Conservation (phyloP, 78 protist genomes). For the Acrasis kona region DNA sequence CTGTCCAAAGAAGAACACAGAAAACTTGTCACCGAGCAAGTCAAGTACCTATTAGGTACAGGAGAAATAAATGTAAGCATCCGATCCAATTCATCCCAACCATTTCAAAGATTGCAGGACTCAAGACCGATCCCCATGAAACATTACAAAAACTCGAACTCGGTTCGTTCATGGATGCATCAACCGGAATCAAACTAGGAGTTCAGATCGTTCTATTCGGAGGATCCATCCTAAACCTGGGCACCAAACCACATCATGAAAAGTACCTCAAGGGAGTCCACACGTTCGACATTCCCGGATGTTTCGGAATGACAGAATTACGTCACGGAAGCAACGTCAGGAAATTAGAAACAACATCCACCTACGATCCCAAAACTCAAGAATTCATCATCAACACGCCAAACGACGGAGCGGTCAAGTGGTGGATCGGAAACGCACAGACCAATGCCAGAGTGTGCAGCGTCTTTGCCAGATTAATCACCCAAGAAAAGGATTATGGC, state of each 20-base stretch:
- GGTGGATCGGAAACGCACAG: constrained; percentile 53
- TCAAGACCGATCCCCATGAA: no score
- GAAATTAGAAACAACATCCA: constrained; percentile 26
- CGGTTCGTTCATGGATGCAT: neutral
- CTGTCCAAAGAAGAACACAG: no score
- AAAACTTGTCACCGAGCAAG: no score
- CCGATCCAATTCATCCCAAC: no score
- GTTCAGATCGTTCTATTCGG: neutral
- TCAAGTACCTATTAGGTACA: no score
- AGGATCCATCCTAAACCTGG: neutral
- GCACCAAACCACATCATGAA: constrained; percentile 10
- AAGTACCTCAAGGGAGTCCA: constrained; percentile 22
- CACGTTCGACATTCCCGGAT: constrained; percentile 30
- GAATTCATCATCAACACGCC: constrained; percentile 45
- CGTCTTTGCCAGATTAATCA: constrained; percentile 35
- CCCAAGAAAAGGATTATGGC: constrained; percentile 39
- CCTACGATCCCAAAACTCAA: constrained; percentile 11
- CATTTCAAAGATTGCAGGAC: no score
- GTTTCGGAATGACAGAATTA: constrained; percentile 60
- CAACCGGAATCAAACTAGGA: neutral
- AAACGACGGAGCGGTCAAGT: constrained; percentile 47
- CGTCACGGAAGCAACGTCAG: neutral
- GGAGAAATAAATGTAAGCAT: no score
- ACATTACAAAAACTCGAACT: no score
- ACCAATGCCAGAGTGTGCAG: constrained; percentile 6